Evolutionary conservation across 140 eudicot species (phyloP).

Genomic region (Flaveria floridana): DNA sequence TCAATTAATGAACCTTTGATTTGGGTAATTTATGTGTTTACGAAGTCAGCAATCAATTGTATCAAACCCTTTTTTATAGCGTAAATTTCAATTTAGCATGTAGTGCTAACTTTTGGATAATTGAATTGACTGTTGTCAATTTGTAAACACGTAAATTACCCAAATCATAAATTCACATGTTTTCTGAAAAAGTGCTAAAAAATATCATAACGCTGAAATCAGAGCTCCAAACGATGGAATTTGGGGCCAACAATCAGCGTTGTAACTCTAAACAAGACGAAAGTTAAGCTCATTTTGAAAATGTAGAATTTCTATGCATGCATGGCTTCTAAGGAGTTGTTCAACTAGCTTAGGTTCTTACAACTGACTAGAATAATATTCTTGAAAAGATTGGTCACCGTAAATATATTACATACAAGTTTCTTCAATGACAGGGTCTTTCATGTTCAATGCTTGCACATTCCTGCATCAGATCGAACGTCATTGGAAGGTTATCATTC

Average conservation of each 20-base stretch:
- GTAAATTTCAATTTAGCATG: too few species aligned
- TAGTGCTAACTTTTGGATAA: too few species aligned
- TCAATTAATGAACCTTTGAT: neutral
- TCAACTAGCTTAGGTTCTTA: neutral
- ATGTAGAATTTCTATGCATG: neutral
- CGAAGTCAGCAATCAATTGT: too few species aligned
- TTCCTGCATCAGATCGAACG: constrained; percentile 71
- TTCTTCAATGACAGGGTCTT: constrained; percentile 51
- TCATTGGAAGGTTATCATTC: constrained; percentile 55
- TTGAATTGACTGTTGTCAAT: too few species aligned
- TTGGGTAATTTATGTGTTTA: neutral
- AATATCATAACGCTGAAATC: too few species aligned
- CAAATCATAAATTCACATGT: too few species aligned
- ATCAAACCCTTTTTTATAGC: too few species aligned
- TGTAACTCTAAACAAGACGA: too few species aligned
- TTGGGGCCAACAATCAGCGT: too few species aligned
- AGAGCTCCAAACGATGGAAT: too few species aligned
- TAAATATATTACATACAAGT: neutral
- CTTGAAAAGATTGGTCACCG: neutral
- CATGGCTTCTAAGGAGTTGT: neutral
- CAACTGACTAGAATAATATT: neutral
- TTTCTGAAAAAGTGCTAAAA: too few species aligned
- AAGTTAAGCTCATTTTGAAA: neutral
- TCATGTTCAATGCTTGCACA: constrained; percentile 72
- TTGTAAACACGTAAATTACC: too few species aligned